These are phyloP conservation scores for Fusarium sp. DNA, from an alignment of 2,329 filamentous ascomycete species.

Conservation along the genomic window DNA sequence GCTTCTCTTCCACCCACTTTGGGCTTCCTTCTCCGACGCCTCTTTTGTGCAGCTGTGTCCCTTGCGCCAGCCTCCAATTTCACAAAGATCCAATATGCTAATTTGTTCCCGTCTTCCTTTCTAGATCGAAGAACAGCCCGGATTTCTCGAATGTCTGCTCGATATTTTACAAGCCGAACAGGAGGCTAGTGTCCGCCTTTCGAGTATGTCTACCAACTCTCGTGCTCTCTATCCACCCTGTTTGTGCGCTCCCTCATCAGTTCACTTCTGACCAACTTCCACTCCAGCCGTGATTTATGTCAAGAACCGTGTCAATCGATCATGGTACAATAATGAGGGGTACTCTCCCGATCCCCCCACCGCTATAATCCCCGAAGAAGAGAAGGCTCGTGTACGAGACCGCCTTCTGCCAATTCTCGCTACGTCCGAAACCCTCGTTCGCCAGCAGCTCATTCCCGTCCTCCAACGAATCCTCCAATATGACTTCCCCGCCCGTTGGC, in stretches of 20 bases:
- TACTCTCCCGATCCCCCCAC: conserved; percentile 65
- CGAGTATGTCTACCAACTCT: conserved; percentile 70
- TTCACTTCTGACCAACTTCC: conserved; percentile 23
- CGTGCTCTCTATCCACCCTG: conserved; percentile 15
- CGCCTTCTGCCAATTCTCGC: conserved; percentile 91
- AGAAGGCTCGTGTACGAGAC: conserved; percentile 87
- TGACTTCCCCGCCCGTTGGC: conserved; percentile 96
- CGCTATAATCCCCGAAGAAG: conserved; percentile 83
- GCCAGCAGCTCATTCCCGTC: conserved; percentile 91
- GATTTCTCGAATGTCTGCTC: conserved; percentile 89
- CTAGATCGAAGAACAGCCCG: conserved; percentile 88
- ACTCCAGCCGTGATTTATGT: conserved; percentile 89
- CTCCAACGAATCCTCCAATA: conserved; percentile 95
- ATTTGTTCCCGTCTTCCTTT: conserved; percentile 26
- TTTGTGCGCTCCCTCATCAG: conserved; percentile 36
- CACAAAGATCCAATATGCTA: conserved; percentile 18
- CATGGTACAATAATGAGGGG: conserved; percentile 84
- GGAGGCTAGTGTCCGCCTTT: conserved; percentile 83
- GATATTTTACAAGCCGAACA: conserved; percentile 91
- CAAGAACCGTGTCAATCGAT: conserved; percentile 95
- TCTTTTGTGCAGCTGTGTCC: conserved; percentile 20
- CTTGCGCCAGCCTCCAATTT: conserved; percentile 23
- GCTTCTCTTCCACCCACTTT: background rate
- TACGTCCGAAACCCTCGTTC: conserved; percentile 79
- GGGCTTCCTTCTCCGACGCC: conserved; percentile 14